Percentiles rank a stretch among this genome's conserved stretches.
phyloP scores from a whole-genome alignment of 768 basidiomycete species.

The Boletus bicolor region DNA sequence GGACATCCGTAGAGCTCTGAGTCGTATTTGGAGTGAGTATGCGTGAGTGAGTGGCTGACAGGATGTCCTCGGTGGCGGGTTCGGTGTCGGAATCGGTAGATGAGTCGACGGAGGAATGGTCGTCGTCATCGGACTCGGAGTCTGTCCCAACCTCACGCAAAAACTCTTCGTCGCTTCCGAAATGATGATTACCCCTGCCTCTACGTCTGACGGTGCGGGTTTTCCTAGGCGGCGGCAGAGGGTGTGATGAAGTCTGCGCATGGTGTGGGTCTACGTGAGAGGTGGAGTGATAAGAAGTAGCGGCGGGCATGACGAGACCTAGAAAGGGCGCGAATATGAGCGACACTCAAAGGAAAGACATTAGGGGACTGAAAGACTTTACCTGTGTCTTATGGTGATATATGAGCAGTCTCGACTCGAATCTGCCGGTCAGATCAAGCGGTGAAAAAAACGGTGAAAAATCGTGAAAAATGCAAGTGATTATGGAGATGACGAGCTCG shows the following conservation, averaged over 20 bases:
- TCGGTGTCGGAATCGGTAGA: slow-evolving; percentile 71
- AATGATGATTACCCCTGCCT: slow-evolving; percentile 54
- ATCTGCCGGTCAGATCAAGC: slow-evolving; percentile 25
- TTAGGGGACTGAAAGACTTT: slow-evolving; percentile 26
- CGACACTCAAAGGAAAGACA: slow-evolving; percentile 21
- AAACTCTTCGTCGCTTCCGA: slow-evolving; percentile 77
- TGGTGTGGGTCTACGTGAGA: slow-evolving; percentile 30
- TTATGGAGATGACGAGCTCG: slow-evolving; percentile 9
- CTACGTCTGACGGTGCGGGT: slow-evolving; percentile 53
- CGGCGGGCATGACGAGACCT: slow-evolving; percentile 45
- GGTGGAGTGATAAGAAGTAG: slow-evolving; percentile 35
- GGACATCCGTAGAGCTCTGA: slow-evolving; percentile 50
- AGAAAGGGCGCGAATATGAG: slow-evolving; percentile 3
- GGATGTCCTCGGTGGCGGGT: slow-evolving; percentile 62
- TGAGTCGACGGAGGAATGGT: slow-evolving; percentile 55
- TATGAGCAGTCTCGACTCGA: slow-evolving; percentile 25
- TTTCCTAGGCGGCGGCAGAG: slow-evolving; percentile 32
- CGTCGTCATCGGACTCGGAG: slow-evolving; percentile 62
- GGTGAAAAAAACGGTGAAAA: slow-evolving; percentile 23
- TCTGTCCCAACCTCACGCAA: slow-evolving; percentile 69
- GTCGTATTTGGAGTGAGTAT: slow-evolving; percentile 67
- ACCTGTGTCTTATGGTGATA: slow-evolving; percentile 35
- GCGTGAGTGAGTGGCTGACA: slow-evolving; percentile 47
- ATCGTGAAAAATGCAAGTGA: slow-evolving; percentile 10
- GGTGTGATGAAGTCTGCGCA: slow-evolving; percentile 31